Conservation (phyloP, 345 rosid species). For the Rhodamnia rubescens region DNA sequence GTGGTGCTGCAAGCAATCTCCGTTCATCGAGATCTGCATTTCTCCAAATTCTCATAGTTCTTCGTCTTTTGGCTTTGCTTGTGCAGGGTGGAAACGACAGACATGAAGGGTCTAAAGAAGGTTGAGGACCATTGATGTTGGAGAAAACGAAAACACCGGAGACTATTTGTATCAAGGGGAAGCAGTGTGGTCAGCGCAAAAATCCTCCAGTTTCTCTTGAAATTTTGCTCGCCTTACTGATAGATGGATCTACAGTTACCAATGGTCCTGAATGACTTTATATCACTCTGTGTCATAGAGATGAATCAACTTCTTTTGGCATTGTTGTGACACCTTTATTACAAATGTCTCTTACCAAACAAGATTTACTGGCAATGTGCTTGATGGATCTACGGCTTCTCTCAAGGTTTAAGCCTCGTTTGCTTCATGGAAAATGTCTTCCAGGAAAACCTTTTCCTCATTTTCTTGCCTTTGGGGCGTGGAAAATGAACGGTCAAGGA, state of each 20-base stretch:
- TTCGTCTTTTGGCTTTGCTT: background rate
- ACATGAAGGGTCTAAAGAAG: constrained; percentile 41
- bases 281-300: background rate
- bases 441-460: no score
- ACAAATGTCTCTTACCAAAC: background rate
- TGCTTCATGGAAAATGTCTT: no score
- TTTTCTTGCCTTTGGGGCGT: no score
- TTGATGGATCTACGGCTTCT: background rate
- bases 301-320: background rate
- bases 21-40: background rate
- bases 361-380: background rate
- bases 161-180: background rate
- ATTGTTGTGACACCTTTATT: background rate
- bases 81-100: constrained; percentile 36
- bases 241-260: background rate
- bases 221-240: background rate
- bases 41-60: background rate
- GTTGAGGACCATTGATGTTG: constrained; percentile 26
- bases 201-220: background rate
- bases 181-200: background rate
- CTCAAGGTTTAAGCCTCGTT: no score
- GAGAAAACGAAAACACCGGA: background rate
- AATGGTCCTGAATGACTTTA: background rate
- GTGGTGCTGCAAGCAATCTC: background rate
- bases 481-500: no score